Percentiles rank a stretch among this genome's conserved stretches.
Conservation (phyloP, 331 rosid species). For the Prunus yedoensis region DNA sequence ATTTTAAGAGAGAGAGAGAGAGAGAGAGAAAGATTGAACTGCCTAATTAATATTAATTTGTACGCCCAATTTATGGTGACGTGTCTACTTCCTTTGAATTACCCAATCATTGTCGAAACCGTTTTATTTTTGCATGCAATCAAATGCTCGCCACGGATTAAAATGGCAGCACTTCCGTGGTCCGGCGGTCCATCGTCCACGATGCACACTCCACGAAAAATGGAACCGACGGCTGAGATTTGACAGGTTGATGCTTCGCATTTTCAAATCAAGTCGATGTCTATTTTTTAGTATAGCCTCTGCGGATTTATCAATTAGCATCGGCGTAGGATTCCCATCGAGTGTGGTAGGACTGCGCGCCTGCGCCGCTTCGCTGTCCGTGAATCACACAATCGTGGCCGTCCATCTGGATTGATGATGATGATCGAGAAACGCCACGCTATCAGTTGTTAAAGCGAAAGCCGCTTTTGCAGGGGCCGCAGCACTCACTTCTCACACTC, state of each 20-base stretch:
- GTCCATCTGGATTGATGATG: slow-evolving; percentile 14
- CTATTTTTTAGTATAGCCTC: neutral
- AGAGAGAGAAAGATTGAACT: slow-evolving; percentile 24
- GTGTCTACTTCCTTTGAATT: slow-evolving; percentile 22
- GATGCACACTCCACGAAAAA: neutral
- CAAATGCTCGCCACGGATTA: neutral
- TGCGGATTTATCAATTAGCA: no score
- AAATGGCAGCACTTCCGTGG: neutral
- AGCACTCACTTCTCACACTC: neutral
- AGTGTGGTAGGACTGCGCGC: slow-evolving; percentile 1
- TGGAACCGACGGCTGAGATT: neutral
- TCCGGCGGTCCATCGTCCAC: neutral
- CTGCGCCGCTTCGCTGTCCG: neutral
- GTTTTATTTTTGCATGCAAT: slow-evolving; percentile 10
- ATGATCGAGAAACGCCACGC: slow-evolving; percentile 9
- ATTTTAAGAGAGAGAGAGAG: no score
- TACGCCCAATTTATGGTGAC: slow-evolving; percentile 12
- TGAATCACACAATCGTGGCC: slow-evolving; percentile 26
- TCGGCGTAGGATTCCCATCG: neutral
- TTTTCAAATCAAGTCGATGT: neutral
- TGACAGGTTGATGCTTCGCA: neutral
- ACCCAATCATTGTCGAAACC: slow-evolving; percentile 41
- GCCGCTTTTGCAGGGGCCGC: slow-evolving; percentile 28
- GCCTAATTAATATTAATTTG: neutral
- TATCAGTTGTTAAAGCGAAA: slow-evolving; percentile 8